phyloP scores from a whole-genome alignment of 139 green algal genomes.

The Edaphochlamys debaryana region DNA sequence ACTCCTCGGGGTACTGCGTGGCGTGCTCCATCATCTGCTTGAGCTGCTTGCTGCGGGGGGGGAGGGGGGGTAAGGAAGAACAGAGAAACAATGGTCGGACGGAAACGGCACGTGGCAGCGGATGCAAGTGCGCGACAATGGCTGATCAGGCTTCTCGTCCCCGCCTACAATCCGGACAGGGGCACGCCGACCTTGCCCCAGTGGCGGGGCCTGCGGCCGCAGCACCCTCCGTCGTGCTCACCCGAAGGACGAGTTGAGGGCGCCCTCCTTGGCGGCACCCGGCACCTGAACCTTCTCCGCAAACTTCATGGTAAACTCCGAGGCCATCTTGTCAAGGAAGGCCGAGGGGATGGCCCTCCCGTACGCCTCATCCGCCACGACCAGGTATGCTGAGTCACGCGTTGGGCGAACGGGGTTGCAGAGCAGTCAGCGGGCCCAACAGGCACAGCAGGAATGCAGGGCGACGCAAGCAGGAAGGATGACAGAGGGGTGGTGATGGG shows the following conservation, averaged over 20 bases:
- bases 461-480: too few relatives aligned
- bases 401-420: too few relatives aligned
- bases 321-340: slow-evolving; percentile 87
- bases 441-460: too few relatives aligned
- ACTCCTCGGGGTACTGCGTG: slow-evolving; percentile 88
- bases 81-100: too few relatives aligned
- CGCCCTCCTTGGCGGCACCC: slow-evolving; percentile 59
- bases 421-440: too few relatives aligned
- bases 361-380: slow-evolving; percentile 92
- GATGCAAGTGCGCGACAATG: too few relatives aligned
- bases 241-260: slow-evolving; percentile 76
- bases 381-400: slow-evolving; percentile 88
- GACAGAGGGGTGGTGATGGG: too few relatives aligned
- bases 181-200: too few relatives aligned
- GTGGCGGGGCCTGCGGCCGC: too few relatives aligned
- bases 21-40: slow-evolving; percentile 93
- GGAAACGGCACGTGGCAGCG: neutral
- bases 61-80: neutral
- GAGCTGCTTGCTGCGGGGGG: slow-evolving; percentile 73
- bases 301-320: slow-evolving; percentile 84
- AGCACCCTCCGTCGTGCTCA: too few relatives aligned
- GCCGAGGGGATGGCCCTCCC: slow-evolving; percentile 92
- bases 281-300: slow-evolving; percentile 75
- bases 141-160: too few relatives aligned
- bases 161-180: too few relatives aligned